Evolutionary conservation across 2,329 filamentous ascomycete species (phyloP), one percentile per base, ranked within the genome.

Genomic region (Fusarium sp.): DNA sequence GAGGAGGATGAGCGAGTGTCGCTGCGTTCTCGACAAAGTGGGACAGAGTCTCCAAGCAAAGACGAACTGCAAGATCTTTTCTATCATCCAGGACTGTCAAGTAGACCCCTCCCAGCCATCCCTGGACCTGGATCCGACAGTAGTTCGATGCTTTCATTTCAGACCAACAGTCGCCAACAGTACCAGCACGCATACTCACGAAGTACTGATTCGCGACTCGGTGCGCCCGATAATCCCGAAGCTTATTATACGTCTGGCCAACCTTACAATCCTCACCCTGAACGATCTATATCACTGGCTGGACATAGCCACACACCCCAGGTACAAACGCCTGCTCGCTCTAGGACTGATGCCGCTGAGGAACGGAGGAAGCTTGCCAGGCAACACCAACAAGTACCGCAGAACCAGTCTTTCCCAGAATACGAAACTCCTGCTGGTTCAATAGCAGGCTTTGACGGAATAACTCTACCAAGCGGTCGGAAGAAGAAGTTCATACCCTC

Each of bases 301-400:
- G 92, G 87, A 63, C 91, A 96, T 74, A 91, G 88, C 71, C 91
- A 89, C 62, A 91, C 91, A 7, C 93, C 93, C 31, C 85, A 88
- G 56, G 85, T 94, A 28, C 85, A 91, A 63, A 85, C 93, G 28
- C 93, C 95, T n/a, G 89, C 91, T 35, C 87, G 95, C 55, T 97
- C 95, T 32, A 93, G 96, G 76, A 99, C 95, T 8, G 95, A 99
- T 78, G 93, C 93, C 35, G 91, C 96, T 35, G 89, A 89, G 62
- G 85, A 88, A 68, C 81, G 86, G 35, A 84, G 82, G 69, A 82
- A 80, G 71, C 75, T 80, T 74, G 81, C 83, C 56, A 82, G 84
- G 40, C 75, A 85, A 48, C 82, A 83, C 41, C 83, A 83, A 42
- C 75, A 84, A 26, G 74, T 63, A 72, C 61, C 81, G 38, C 81